Evolutionary conservation across 2,329 filamentous ascomycete genomes (phyloP).

Genomic region (Scorias spongiosa): DNA sequence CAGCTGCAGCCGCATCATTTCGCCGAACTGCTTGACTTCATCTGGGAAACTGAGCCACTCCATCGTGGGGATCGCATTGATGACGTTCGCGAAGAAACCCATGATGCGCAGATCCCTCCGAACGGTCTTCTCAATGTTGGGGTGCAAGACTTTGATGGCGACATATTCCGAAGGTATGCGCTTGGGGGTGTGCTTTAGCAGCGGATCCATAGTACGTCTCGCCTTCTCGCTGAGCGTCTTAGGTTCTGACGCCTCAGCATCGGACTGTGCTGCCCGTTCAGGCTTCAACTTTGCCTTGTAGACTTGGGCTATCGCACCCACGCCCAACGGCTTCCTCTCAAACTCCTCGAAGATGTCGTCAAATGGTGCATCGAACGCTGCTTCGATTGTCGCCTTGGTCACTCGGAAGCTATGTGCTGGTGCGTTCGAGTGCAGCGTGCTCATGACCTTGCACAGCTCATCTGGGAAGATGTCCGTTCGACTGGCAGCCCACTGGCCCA

Average conservation of each 20-base stretch:
- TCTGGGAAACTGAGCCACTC: constrained; percentile 95
- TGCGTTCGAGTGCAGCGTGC: constrained; percentile 83
- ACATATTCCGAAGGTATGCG: constrained; percentile 84
- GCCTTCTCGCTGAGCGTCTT: constrained; percentile 53
- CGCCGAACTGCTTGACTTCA: constrained; percentile 83
- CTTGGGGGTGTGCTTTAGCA: constrained; percentile 74
- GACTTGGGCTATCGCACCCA: constrained; percentile 92
- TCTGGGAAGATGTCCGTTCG: constrained; percentile 90
- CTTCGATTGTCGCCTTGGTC: constrained; percentile 64
- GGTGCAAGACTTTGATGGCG: constrained; percentile 90
- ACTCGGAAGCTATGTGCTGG: constrained; percentile 73
- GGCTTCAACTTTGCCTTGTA: constrained; percentile 89
- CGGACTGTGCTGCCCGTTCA: constrained; percentile 51
- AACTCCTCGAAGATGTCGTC: constrained; percentile 96
- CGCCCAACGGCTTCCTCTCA: constrained; percentile 72
- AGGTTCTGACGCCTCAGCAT: constrained; percentile 38
- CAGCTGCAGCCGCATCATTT: constrained; percentile 97
- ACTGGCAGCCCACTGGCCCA: constrained; percentile 97
- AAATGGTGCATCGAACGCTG: constrained; percentile 69
- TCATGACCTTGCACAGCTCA: constrained; percentile 87
- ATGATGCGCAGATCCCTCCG: constrained; percentile 88
- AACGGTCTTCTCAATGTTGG: constrained; percentile 75
- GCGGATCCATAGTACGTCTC: constrained; percentile 64
- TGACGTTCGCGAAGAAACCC: constrained; percentile 69
- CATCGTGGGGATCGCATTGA: constrained; percentile 83